Percentiles rank a stretch among this genome's conserved stretches.
Evolutionary conservation across 2,329 filamentous ascomycete genomes (phyloP).

Genomic region (Clarireedia hainanense): DNA sequence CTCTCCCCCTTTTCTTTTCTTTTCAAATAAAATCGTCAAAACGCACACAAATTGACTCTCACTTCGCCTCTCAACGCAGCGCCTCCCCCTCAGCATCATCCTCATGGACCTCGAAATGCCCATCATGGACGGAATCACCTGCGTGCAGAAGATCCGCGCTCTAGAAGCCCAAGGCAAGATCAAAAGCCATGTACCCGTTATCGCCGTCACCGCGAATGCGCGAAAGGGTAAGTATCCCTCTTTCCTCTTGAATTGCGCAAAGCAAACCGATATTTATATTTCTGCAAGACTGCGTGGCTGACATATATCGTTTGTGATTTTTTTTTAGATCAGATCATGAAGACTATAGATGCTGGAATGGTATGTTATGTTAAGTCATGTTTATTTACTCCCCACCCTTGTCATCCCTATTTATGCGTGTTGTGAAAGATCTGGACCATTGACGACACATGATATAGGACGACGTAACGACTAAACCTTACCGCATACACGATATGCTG

Average conservation of each 20-base stretch:
- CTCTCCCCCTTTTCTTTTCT: too few species aligned
- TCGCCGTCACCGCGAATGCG: slow-evolving; percentile 73
- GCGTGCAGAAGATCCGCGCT: slow-evolving; percentile 61
- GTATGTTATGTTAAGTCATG: slow-evolving; percentile 34
- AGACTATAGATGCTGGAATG: slow-evolving; percentile 56
- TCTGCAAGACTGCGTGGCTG: too few species aligned
- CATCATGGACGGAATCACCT: slow-evolving; percentile 73
- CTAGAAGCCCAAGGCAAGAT: slow-evolving; percentile 56
- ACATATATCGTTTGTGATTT: too few species aligned
- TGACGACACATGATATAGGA: slow-evolving; percentile 16
- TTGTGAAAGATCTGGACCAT: background rate
- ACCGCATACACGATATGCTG: slow-evolving; percentile 20
- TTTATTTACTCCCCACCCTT: background rate
- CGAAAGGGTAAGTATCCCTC: slow-evolving; percentile 29
- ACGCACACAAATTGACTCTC: too few species aligned
- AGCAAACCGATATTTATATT: too few species aligned
- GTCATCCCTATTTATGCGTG: background rate
- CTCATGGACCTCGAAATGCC: slow-evolving; percentile 81
- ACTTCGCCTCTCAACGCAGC: too few species aligned
- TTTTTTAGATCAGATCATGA: too few species aligned
- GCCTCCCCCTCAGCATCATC: slow-evolving; percentile 49
- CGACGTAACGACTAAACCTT: slow-evolving; percentile 23
- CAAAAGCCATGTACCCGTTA: slow-evolving; percentile 60
- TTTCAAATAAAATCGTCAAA: too few species aligned
- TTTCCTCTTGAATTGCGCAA: too few species aligned